Evolutionary conservation across 192 early-diverging fungal genomes (phyloP), one percentile per base, ranked within the genome.

Genomic region (Funneliformis mosseae): DNA sequence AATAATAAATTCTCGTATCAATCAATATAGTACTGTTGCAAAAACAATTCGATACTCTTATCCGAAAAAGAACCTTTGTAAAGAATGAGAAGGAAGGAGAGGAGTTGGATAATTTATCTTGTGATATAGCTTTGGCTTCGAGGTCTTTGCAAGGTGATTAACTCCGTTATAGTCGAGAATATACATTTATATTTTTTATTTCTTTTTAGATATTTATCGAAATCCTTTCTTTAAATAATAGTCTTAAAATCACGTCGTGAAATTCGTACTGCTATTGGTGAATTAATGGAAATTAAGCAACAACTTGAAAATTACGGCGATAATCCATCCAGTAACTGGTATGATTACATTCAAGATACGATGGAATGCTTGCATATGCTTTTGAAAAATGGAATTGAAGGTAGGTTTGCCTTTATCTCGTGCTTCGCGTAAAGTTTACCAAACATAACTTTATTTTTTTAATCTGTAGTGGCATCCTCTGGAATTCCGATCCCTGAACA

Each of bases 161-260:
- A n/a, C 9, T 42, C 10, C 33, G 33, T 33, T 33, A 33, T 33
- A 33, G 33, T 33, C 33, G 33, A 33, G 33, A 33, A 33, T 3
- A 33, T 33, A 33, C 33, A 33, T 41, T n/a, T 42, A 43, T 70
- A 42, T 43, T 25, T 23, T 21, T 42, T 69, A 1, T 43, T 39
- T 21, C 4, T 18, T 43, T n/a, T 70, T 70, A 2, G 33, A 43
- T 42, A 21, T 39, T 39, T 38, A 42, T 18, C 41, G 8, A n/a
- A 70, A 43, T 5, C 8, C 16, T 39, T 27, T 33, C 33, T 33
- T 21, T n/a, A 7, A 28, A 10, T 28, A 43, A 39, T 60, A 79
- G 77, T 79, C 12, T 55, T 79, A 27, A 43, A 79, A 69, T 21
- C 69, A 45, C 77, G 77, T 18, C 59, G 77, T 11, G 77, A 79